Base-by-base conservation (phyloP, 2,329 filamentous ascomycete species). In the Diaporthe vexans region DNA sequence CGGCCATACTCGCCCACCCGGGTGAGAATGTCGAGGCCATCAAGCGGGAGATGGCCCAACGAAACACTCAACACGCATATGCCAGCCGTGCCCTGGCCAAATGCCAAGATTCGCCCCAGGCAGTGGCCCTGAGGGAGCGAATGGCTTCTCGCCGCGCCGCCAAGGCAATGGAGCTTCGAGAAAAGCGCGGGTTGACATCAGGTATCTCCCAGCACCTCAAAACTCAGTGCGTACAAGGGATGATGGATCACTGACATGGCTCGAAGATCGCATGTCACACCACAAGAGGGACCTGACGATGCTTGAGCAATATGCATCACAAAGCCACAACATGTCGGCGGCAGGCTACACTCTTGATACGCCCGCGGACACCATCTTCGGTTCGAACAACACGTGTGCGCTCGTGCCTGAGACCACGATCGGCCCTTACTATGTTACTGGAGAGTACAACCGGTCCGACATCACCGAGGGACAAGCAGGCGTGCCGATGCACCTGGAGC, bases 381-480 rank as follows among this genome's bases (percentile, higher is more conserved):
- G 70, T 3, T 63, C 58, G 13, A 73, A 73, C 52, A 68, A 73
- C 71, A 68, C 61, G 56, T 73, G 71, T 21, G 71, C 61, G 2
- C 59, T 73, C 11, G 61, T 68, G 0, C 85, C 85, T 0, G 84
- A 85, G 46, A 79, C 84, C 74, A 84, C 84, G 13, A 83, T 84
- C 59, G 85, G 85, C 0, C 85, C 85, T 0, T 87, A 86, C 79
- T 86, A 85, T 75, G 84, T 86, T 52, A 82, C 80, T 71, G 85
- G 85, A 52, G 85, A 86, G 75, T 79, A 83, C 8, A 81, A 86
- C 71, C 83, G 85, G 13, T 79, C 82, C 61, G 79, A 87, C 69
- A 78, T 87, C 29, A 81, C 79, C 43, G 86, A 87, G 73, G 81
- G 80, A 6, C 63, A 78, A 11, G 79, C 81, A 0, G 86, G 86